Percentiles rank a stretch among this genome's conserved stretches.
Conservation (phyloP, 1,139 yeast species). For the Candida frijolesensis region DNA sequence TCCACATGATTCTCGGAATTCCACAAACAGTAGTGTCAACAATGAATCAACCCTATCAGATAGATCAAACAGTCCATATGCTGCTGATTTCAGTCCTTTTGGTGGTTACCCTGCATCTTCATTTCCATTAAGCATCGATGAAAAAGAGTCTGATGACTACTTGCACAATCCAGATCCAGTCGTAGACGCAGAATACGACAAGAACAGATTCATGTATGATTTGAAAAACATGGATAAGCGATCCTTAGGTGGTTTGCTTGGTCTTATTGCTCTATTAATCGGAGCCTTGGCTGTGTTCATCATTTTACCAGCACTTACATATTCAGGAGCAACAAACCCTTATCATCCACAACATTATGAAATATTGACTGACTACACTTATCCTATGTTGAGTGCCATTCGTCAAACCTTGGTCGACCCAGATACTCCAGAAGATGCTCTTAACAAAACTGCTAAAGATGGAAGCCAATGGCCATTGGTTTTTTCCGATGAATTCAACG, state of each 20-base stretch:
- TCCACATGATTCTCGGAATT: constrained; percentile 2
- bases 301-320: constrained; percentile 75
- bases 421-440: constrained; percentile 69
- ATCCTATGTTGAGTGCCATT: constrained; percentile 62
- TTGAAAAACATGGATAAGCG: constrained; percentile 61
- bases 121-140: constrained; percentile 85
- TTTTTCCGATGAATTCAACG: constrained; percentile 82
- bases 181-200: constrained; percentile 78
- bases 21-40: constrained; percentile 21
- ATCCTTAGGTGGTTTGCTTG: constrained; percentile 61
- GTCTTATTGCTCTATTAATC: constrained; percentile 53
- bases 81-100: constrained; percentile 66
- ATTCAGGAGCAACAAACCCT: constrained; percentile 56
- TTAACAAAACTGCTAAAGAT: constrained; percentile 43
- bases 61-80: constrained; percentile 11
- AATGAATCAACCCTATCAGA: constrained; percentile 22
- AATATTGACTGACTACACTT: constrained; percentile 55
- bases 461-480: constrained; percentile 73
- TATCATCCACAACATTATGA: constrained; percentile 39
- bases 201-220: constrained; percentile 60
- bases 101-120: constrained; percentile 94
- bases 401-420: constrained; percentile 69
- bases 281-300: constrained; percentile 70
- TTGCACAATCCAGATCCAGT: constrained; percentile 93
- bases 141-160: constrained; percentile 90